Evolutionary conservation across 176 grass and related monocot species (phyloP).

Genomic region (Triticum timopheevii): DNA sequence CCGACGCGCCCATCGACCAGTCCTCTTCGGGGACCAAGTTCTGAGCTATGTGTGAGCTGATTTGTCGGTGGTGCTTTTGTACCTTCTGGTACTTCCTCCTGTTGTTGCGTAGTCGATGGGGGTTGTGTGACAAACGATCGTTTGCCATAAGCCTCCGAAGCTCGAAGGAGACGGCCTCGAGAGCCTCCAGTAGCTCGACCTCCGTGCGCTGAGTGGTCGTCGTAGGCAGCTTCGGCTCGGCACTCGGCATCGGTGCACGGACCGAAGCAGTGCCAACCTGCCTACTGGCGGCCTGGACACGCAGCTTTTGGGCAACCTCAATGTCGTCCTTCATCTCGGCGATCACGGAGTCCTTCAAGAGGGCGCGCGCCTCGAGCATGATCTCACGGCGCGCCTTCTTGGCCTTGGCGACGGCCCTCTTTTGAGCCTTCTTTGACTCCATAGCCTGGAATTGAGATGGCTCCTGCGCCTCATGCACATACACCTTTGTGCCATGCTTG

Average conservation of each 20-base stretch:
- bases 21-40: too few relatives aligned
- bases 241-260: accelerated
- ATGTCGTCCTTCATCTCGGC: background rate
- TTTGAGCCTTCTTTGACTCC: background rate
- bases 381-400: background rate
- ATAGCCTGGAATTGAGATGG: background rate
- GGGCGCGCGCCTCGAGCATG: background rate
- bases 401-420: background rate
- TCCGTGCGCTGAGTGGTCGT: background rate
- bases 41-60: too few relatives aligned
- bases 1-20: too few relatives aligned
- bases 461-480: too few relatives aligned
- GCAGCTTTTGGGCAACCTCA: background rate
- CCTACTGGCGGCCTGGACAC: background rate
- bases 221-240: accelerated
- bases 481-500: too few relatives aligned
- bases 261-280: accelerated
- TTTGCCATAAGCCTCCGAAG: background rate
- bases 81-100: background rate
- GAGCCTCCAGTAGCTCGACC: background rate
- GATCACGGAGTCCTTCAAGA: background rate
- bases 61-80: background rate
- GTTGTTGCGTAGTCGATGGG: background rate
- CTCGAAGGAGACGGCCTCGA: background rate
- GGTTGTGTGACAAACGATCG: background rate